A percentile compares a stretch with the other conserved stretches of the same genome.
phyloP scores from a whole-genome alignment of 2,329 filamentous ascomycete genomes.

The Hypoxylon sp. region DNA sequence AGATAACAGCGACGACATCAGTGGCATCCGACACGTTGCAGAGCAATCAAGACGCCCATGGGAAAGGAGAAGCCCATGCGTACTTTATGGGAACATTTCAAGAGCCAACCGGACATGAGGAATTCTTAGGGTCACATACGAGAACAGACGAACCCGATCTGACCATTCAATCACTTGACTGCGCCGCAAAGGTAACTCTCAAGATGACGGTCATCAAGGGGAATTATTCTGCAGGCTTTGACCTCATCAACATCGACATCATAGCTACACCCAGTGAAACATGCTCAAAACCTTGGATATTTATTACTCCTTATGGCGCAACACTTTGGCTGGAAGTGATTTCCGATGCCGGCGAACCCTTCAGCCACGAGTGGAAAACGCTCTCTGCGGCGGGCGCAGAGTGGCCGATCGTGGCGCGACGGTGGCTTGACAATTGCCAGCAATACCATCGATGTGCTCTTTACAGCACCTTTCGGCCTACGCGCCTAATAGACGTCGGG shows the following conservation, averaged over 20 bases:
- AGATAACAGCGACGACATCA: background rate
- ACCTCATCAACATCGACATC: constrained; percentile 25
- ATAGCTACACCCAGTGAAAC: constrained; percentile 16
- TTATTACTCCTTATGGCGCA: constrained; percentile 21
- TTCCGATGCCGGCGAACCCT: constrained; percentile 4
- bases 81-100: constrained; percentile 19
- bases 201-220: constrained; percentile 16
- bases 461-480: constrained; percentile 14
- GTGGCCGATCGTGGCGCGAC: constrained; percentile 14
- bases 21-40: background rate
- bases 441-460: constrained; percentile 10
- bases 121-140: background rate
- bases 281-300: constrained; percentile 22
- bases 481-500: constrained; percentile 22
- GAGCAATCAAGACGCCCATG: background rate
- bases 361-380: constrained; percentile 19
- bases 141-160: background rate
- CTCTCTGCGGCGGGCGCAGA: constrained; percentile 7
- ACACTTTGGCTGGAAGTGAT: constrained; percentile 22
- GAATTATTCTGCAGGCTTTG: constrained; percentile 18
- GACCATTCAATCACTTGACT: constrained; percentile 17
- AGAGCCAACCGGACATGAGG: background rate
- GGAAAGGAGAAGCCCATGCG: constrained; percentile 6
- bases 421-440: constrained; percentile 20
- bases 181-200: constrained; percentile 7